Base-by-base conservation (phyloP, 306 rosid genomes). In the Quercus variabilis region DNA sequence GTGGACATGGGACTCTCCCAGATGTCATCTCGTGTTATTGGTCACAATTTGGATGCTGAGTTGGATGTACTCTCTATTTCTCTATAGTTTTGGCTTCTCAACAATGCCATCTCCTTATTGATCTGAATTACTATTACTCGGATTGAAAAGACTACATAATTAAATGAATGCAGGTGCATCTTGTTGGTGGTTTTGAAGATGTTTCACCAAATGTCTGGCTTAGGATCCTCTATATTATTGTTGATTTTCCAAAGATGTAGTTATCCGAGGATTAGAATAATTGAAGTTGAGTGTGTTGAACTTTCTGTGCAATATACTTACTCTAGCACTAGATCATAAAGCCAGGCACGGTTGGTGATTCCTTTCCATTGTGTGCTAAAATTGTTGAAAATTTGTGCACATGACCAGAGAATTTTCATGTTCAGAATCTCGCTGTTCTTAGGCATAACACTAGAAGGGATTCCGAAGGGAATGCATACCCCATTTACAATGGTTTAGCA, bases 401-500 rank as follows among this genome's bases (percentile, higher is more conserved):
- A 38, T 87, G 97, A 80, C 85, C 8, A 14, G 93, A 92, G 83
- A 92, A 84, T 77, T 94, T 94, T 83, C 95, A 94, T 46, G 41
- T 94, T 70, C 86, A 18, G 77, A 94, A 92, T 79, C 78, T 87
- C 2, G 91, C 89, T 76, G 7, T 33, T 33, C 38, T 35, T 35
- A 2, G 41, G 41, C 41, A 35, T 35, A 35, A 35, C 2, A 35
- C 8, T 35, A 5, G 41, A 35, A 35, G 41, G 41, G 41, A 35
- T 35, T 35, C 41, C 8, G 0, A 35, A 38, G 10, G 43, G 10
- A 38, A 38, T 38, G 43, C 10, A 1, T 38, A 6, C 43, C 43
- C 43, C 43, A 38, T 6, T 38, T 38, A 1, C 43, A 38, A 38
- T 38, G 43, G 43, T 38, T 38, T 38, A 38, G 43, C 0, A 0